Evolutionary conservation across 2,329 filamentous ascomycete species (phyloP), one percentile per base, ranked within the genome.

Genomic region (Pseudogymnoascus sp.): DNA sequence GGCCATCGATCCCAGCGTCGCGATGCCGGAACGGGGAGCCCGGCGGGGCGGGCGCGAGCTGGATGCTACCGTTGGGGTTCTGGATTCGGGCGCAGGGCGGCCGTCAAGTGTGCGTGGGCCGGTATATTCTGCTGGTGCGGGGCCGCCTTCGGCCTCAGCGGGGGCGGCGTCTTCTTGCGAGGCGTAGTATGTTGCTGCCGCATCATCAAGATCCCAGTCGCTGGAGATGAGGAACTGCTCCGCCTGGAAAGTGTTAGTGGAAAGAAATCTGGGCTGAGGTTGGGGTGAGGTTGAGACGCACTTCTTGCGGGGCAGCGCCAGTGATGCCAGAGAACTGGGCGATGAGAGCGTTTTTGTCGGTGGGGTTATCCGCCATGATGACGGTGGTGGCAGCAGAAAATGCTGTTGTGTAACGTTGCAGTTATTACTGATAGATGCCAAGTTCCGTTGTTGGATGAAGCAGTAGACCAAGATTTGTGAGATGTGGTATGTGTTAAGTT

Each of bases 121-220:
- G 1, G 82, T 86, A 69, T 87, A 87, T 59, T 76, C 69, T 62
- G 77, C 76, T 19, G 73, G 62, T 4, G 72, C 68, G 26, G 72
- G 56, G 26, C 72, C 68, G 56, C 79, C 77, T 65, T 79, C 78
- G 62, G 79, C 76, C 56, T 76, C 77, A 65, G 78, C 72, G 37
- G 77, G 75, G 21, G 70, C 72, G 66, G 70, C 72, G 66, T 79
- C 77, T 26, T 86, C 83, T 35, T 80, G 76, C 64, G 84, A 79
- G 65, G 80, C 78, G 71, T 84, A 90, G 76, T 82, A 89, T 60
- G 84, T 81, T 31, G 83, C 80, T 62, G 83, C 81, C 15, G 88
- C 88, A 9, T 79, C 77, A 67, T 82, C 79, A 46, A 90, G 76
- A 70, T 91, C 82, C 87, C 89, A 91, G 67, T 82, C 77, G 70